phyloP scores from a whole-genome alignment of 2,329 filamentous ascomycete genomes.

The Sphaerulina populicola region DNA sequence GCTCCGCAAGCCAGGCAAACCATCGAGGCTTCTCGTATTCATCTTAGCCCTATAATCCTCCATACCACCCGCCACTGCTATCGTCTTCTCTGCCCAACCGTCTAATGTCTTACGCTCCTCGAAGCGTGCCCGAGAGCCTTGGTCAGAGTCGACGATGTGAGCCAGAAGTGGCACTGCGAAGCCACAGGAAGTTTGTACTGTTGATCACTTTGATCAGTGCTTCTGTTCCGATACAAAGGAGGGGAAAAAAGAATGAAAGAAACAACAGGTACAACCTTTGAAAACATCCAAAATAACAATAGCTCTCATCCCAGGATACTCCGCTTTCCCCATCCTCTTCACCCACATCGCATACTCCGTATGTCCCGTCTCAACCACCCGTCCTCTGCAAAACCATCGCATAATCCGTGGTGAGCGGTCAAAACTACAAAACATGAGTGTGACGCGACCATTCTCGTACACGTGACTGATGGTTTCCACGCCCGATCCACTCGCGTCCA shows the following conservation, averaged over 20 bases:
- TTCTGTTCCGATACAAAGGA: neutral
- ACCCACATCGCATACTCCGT: slow-evolving; percentile 41
- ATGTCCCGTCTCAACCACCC: slow-evolving; percentile 53
- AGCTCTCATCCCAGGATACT: slow-evolving; percentile 47
- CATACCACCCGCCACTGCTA: slow-evolving; percentile 42
- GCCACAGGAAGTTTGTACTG: slow-evolving; percentile 58
- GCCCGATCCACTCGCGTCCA: slow-evolving; percentile 67
- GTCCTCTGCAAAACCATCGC: slow-evolving; percentile 54
- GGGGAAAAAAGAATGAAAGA: neutral
- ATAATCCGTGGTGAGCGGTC: slow-evolving; percentile 53
- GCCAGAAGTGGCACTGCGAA: slow-evolving; percentile 53
- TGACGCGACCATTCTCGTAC: slow-evolving; percentile 68
- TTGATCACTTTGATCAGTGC: neutral
- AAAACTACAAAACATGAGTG: slow-evolving; percentile 65
- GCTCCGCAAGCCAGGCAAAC: slow-evolving; percentile 49
- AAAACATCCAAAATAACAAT: slow-evolving; percentile 56
- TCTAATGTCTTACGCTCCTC: slow-evolving; percentile 51
- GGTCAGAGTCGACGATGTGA: slow-evolving; percentile 29
- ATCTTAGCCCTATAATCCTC: slow-evolving; percentile 49
- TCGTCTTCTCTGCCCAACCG: slow-evolving; percentile 43
- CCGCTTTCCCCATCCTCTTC: slow-evolving; percentile 29
- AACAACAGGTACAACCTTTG: slow-evolving; percentile 36
- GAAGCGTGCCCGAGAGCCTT: slow-evolving; percentile 32
- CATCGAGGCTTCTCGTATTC: slow-evolving; percentile 52
- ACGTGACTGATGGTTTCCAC: slow-evolving; percentile 68